Evolutionary conservation across 176 grass and related monocot genomes (phyloP), one percentile per base, ranked within the genome.

Genomic region (Zoysia pacifica): DNA sequence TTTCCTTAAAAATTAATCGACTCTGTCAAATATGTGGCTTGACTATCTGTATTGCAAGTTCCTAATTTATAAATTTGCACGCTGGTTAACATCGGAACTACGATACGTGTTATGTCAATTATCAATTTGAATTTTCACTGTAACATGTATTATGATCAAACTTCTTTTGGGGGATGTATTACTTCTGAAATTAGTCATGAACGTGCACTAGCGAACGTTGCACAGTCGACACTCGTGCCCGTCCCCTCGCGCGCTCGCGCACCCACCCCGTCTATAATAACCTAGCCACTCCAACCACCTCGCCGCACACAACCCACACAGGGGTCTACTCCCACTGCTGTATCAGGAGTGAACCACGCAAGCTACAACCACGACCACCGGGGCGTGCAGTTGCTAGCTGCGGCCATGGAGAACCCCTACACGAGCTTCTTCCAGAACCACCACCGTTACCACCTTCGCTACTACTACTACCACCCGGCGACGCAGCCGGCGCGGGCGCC

Each of bases 321-420:
- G 66, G 67, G 61, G 42, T 41, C 44, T 8, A 11, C 50, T 18
- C 40, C 71, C 43, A 58, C 41, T 45, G 20, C 43, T 18, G 43
- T 46, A 47, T 10, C 53, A 5, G 16, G 37, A 37, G 48, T 60
- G 45, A 49, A 55, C 35, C 11, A 14, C 15, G 49, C 55, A 58
- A 81, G 77, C 52, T 51, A 73, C 48, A 66, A 75, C 58, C 58
- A 58, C 55, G 18, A 20, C 6, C 7, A 16, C 54, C 19, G 6
- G 15, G 15, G 48, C 9, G 18, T 58, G 38, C 39, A 35, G 7
- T 19, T 3, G 49, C 58, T 28, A 28, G 28, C 28, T 28, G 28
- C 16, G 35, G 84, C 69, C 80, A 94, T 97, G 94, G 91, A 93
- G 84, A 91, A 93, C 83, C 88, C 88, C 59, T 98, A 94, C 83